These are phyloP conservation scores for Fusarium haematococcum DNA, from an alignment of 2,329 filamentous ascomycete genomes.

Conservation along the genomic window DNA sequence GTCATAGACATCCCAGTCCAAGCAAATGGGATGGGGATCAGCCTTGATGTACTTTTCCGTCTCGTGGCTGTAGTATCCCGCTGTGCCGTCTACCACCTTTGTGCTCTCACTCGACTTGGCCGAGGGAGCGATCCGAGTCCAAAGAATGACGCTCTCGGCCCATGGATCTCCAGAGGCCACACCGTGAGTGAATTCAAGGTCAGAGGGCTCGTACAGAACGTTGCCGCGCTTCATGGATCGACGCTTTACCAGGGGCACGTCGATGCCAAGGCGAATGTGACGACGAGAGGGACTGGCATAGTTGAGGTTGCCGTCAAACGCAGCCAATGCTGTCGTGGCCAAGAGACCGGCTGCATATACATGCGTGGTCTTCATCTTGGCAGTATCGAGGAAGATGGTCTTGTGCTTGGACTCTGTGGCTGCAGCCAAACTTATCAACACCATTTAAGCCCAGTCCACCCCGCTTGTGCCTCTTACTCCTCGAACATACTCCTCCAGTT, in stretches of 20 bases:
- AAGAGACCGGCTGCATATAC: conserved; percentile 17
- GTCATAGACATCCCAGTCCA: conserved; percentile 69
- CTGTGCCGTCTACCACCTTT: conserved; percentile 49
- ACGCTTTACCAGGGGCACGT: conserved; percentile 59
- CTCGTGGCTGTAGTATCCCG: conserved; percentile 59
- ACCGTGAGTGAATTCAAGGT: conserved; percentile 74
- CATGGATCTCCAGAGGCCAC: conserved; percentile 63
- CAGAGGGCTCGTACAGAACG: conserved; percentile 4
- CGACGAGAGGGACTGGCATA: conserved; percentile 75
- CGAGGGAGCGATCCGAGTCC: conserved; percentile 60
- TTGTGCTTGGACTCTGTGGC: not conserved
- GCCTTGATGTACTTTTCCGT: conserved; percentile 55
- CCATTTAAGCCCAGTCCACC: conserved; percentile 14
- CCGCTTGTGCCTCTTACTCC: not conserved
- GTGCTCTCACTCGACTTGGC: conserved; percentile 59
- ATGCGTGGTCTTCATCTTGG: conserved; percentile 10
- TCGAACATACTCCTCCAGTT: not conserved
- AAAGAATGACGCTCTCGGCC: conserved; percentile 69
- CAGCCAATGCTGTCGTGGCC: conserved; percentile 10
- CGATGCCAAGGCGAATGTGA: conserved; percentile 72
- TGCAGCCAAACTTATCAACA: not conserved
- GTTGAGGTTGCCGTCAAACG: conserved; percentile 67
- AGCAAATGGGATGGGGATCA: conserved; percentile 68
- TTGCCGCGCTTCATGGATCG: conserved; percentile 27
- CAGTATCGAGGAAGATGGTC: not conserved